phyloP scores from a whole-genome alignment of 352 stramenopile genomes.

The Blastocystis hominis region DNA sequence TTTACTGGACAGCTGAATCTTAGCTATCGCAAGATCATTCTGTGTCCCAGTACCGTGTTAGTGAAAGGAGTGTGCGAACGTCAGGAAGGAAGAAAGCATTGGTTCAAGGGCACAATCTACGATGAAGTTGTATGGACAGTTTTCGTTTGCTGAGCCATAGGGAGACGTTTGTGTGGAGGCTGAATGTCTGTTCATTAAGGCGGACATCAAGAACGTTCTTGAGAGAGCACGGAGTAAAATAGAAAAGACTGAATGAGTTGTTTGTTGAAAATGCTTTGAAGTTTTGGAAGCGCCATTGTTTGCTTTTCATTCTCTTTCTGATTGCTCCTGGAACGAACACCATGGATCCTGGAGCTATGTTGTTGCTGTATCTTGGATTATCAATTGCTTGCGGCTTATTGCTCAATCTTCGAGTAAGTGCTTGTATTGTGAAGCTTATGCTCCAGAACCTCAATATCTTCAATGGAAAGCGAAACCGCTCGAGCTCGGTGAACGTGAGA shows the following conservation, averaged over 20 bases:
- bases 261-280: neutral
- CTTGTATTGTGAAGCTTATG: too few species aligned
- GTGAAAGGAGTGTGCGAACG: neutral
- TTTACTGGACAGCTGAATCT: slow-evolving; percentile 40
- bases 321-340: neutral
- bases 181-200: slow-evolving; percentile 46
- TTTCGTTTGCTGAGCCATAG: neutral
- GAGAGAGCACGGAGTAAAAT: slow-evolving; percentile 23
- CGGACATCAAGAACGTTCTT: slow-evolving; percentile 17
- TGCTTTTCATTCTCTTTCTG: neutral
- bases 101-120: slow-evolving; percentile 35
- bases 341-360: neutral
- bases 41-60: slow-evolving; percentile 28
- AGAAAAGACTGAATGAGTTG: neutral
- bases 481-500: too few species aligned
- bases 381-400: neutral
- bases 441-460: neutral
- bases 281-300: neutral
- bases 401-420: neutral
- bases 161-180: slow-evolving; percentile 39
- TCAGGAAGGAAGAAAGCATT: slow-evolving; percentile 15
- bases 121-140: neutral
- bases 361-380: neutral
- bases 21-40: slow-evolving; percentile 50
- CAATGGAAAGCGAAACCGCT: too few species aligned